A percentile compares a stretch with the other conserved stretches of the same genome.
Conservation (phyloP, 2,329 filamentous ascomycete genomes). For the Trichoderma afroharzianum region DNA sequence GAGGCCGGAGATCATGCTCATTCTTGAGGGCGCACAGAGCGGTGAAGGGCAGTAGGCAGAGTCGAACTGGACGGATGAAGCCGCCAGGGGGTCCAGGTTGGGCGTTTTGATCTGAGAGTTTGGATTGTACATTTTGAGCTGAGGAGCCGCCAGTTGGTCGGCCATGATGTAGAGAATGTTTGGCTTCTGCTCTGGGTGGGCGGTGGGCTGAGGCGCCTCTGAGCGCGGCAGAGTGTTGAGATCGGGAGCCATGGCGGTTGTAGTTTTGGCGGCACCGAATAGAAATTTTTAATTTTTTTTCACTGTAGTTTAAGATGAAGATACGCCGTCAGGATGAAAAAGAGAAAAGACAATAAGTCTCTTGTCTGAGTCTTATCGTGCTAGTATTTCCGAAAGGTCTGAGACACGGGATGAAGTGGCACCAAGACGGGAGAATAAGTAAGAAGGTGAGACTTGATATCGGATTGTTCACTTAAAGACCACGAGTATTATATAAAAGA, state of each 20-base stretch:
- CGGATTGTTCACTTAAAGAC: neutral
- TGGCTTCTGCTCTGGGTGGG: slow-evolving; percentile 31
- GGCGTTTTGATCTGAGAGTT: slow-evolving; percentile 89
- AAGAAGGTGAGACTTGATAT: neutral
- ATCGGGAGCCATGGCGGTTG: slow-evolving; percentile 63
- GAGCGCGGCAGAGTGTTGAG: slow-evolving; percentile 67
- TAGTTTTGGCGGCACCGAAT: neutral
- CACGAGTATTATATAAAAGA: neutral
- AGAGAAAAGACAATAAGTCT: neutral
- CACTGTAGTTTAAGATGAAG: neutral
- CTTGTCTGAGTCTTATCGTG: neutral
- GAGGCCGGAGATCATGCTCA: slow-evolving; percentile 91
- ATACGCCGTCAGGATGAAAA: neutral
- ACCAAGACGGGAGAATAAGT: neutral
- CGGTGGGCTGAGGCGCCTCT: slow-evolving; percentile 32
- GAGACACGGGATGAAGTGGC: neutral
- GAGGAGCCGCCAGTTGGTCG: slow-evolving; percentile 86
- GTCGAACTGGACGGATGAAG: slow-evolving; percentile 82
- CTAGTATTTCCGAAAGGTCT: neutral
- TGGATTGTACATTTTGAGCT: slow-evolving; percentile 88
- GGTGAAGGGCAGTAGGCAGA: slow-evolving; percentile 93
- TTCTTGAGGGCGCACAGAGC: slow-evolving; percentile 86
- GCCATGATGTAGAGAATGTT: slow-evolving; percentile 82
- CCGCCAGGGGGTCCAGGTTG: slow-evolving; percentile 78
- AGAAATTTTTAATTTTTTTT: neutral